A percentile compares a stretch with the other conserved stretches of the same genome.
These are phyloP conservation scores for Alternaria triticina DNA, from an alignment of 2,329 filamentous ascomycete species.

Conservation along the genomic window DNA sequence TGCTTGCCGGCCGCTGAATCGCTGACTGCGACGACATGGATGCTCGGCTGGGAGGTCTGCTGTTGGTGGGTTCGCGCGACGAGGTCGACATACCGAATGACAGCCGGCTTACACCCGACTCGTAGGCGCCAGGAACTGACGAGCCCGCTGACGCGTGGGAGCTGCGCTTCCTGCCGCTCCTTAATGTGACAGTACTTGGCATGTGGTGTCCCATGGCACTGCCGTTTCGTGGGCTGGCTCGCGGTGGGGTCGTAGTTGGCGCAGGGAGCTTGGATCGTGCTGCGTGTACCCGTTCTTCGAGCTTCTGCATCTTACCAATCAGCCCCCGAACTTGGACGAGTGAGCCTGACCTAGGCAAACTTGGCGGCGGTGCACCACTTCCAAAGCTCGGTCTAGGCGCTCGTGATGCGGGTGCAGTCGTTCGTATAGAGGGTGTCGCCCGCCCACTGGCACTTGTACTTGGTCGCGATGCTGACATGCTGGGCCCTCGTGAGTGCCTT, in stretches of 20 bases:
- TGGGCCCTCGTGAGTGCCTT: slow-evolving; percentile 63
- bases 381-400: slow-evolving; percentile 51
- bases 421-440: slow-evolving; percentile 53
- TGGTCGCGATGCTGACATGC: slow-evolving; percentile 57
- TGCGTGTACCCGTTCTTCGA: slow-evolving; percentile 91
- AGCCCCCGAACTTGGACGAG: slow-evolving; percentile 91
- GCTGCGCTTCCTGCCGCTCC: slow-evolving; percentile 72
- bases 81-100: slow-evolving; percentile 56
- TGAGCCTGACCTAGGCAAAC: slow-evolving; percentile 69
- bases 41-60: slow-evolving; percentile 76
- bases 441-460: slow-evolving; percentile 43
- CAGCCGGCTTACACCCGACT: slow-evolving; percentile 52
- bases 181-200: slow-evolving; percentile 64
- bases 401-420: slow-evolving; percentile 45
- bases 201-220: slow-evolving; percentile 57
- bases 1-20: slow-evolving; percentile 61
- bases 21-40: slow-evolving; percentile 40
- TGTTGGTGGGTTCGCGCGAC: slow-evolving; percentile 45
- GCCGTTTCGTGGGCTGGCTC: slow-evolving; percentile 73
- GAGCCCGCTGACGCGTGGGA: slow-evolving; percentile 59
- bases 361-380: slow-evolving; percentile 57
- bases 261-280: slow-evolving; percentile 90
- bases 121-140: slow-evolving; percentile 29
- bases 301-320: slow-evolving; percentile 95
- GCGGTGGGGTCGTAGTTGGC: slow-evolving; percentile 77